Conservation (phyloP, 2,329 filamentous ascomycete species). For the Microcyclospora pomicola region DNA sequence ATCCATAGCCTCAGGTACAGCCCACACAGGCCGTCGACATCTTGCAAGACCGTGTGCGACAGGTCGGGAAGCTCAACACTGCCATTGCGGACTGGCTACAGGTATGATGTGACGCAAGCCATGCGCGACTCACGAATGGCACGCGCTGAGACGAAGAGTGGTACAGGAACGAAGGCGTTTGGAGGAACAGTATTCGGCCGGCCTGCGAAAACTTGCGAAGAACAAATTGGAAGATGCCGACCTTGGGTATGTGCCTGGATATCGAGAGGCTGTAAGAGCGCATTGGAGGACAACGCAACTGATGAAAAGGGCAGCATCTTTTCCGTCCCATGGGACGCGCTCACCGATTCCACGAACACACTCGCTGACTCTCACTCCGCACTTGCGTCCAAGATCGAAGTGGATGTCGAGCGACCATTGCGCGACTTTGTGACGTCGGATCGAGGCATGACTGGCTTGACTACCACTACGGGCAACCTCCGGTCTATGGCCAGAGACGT, state of each 20-base stretch:
- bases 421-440: slow-evolving; percentile 60
- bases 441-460: slow-evolving; percentile 64
- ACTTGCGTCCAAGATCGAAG: slow-evolving; percentile 69
- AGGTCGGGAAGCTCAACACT: slow-evolving; percentile 71
- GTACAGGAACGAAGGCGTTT: slow-evolving; percentile 76
- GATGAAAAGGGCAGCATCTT: slow-evolving; percentile 53
- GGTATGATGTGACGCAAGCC: slow-evolving; percentile 39
- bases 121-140: slow-evolving; percentile 1
- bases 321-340: slow-evolving; percentile 76
- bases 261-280: background rate
- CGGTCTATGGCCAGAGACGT: slow-evolving; percentile 69
- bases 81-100: slow-evolving; percentile 96
- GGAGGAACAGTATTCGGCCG: slow-evolving; percentile 77
- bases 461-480: slow-evolving; percentile 69
- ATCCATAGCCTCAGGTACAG: slow-evolving; percentile 57
- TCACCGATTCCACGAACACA: slow-evolving; percentile 64
- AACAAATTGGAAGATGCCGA: slow-evolving; percentile 47
- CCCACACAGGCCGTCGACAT: slow-evolving; percentile 69
- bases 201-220: slow-evolving; percentile 65
- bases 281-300: slow-evolving; percentile 2
- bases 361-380: slow-evolving; percentile 73
- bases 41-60: slow-evolving; percentile 74
- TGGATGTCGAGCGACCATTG: slow-evolving; percentile 74
- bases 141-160: slow-evolving; percentile 3
- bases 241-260: slow-evolving; percentile 56